Conservation (phyloP, 73 alveolate species). For the Effrenium voratum region DNA sequence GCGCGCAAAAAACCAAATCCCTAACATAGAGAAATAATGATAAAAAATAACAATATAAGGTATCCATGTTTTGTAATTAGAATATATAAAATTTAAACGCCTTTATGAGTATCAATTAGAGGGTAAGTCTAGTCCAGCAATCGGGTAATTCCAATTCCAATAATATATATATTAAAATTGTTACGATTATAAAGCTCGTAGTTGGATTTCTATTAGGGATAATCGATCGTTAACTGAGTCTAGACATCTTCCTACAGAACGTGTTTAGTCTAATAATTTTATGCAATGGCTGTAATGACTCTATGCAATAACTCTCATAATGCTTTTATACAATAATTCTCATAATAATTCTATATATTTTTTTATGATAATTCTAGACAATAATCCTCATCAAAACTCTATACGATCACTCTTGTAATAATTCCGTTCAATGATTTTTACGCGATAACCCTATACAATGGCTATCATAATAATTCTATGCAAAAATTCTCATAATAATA, state of each 20-base stretch:
- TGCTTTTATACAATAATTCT: too few species aligned
- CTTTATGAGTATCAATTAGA: neutral
- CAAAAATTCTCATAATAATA: neutral
- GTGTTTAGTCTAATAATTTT: neutral
- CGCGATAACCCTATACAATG: too few species aligned
- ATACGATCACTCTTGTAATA: neutral
- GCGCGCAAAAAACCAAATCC: too few species aligned
- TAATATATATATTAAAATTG: neutral
- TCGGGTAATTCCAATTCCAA: too few species aligned
- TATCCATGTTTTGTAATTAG: neutral
- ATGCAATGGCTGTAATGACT: neutral
- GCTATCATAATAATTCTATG: too few species aligned
- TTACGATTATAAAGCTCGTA: neutral
- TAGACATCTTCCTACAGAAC: neutral
- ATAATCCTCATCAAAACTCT: neutral
- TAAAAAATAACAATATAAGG: too few species aligned
- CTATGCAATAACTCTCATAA: too few species aligned
- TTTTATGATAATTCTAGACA: neutral
- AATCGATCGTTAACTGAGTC: neutral
- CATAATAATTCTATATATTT: too few species aligned
- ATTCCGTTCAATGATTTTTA: neutral
- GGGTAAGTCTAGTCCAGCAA: too few species aligned
- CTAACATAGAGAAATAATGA: too few species aligned
- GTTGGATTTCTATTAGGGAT: neutral
- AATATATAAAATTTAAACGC: neutral